Evolutionary conservation across 1,284 basidiomycete species (phyloP), one percentile per base, ranked within the genome.

Genomic region (Ceratobasidium sp.): DNA sequence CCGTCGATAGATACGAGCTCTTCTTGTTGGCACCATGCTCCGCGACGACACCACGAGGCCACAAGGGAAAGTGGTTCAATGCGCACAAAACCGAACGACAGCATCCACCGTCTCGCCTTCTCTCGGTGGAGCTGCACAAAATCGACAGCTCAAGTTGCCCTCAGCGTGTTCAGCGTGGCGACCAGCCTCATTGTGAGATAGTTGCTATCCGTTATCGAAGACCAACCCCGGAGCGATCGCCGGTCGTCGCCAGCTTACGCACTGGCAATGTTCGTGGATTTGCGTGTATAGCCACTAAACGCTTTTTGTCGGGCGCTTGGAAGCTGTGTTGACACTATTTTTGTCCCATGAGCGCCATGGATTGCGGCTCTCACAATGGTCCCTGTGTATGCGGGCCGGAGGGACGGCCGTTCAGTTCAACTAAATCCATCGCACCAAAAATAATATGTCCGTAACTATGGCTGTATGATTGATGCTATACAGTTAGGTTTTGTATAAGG

Each of bases 321-420:
- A 59, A 44, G 58, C 58, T 26, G 58, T 59, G 58, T 26, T 59
- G 14, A 23, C 41, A 21, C 44, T 59, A 59, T 59, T 59, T 59
- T 59, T 59, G 23, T 13, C 35, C 6, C 58, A 43, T 59, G 58
- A 38, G 43, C 23, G 26, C 14, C 35, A 23, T 38, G 21, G 58
- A 44, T 43, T 28, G 8, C 30, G 11, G 41, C n/a, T 28, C 21
- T 23, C 23, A 26, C 13, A 6, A 18, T 26, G n/a, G n/a, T 38
- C 35, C 35, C 38, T 59, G 16, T 28, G 30, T 30, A 59, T 59
- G 58, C 44, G 38, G 41, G 58, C 5, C 5, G 16, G 54, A n/a
- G 28, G 54, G 35, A 30, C 28, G 28, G 4, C 13, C 26, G 16
- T 21, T 55, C 30, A 13, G 28, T 35, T 14, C 23, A 28, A 21